Evolutionary conservation across 306 rosid species (phyloP).

Genomic region (Dryas drummondii): DNA sequence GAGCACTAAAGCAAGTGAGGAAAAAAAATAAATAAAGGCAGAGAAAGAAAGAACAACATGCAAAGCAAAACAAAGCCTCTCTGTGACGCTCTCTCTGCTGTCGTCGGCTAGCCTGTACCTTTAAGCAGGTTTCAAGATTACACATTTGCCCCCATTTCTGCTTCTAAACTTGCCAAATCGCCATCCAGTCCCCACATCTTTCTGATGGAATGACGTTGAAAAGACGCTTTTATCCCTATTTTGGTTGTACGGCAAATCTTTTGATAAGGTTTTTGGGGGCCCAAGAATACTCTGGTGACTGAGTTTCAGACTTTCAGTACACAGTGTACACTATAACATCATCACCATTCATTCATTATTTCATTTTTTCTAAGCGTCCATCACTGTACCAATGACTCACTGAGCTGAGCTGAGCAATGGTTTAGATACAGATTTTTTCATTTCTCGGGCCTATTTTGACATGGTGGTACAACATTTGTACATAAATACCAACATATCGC

Average conservation of each 20-base stretch:
- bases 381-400: background rate
- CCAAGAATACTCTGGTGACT: conserved; percentile 3
- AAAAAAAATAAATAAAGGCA: conserved; percentile 2
- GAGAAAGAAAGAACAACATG: conserved; percentile 36
- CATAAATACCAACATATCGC: no score
- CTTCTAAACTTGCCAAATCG: conserved; percentile 15
- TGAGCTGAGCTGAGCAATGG: background rate
- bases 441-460: background rate
- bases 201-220: background rate
- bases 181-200: conserved; percentile 12
- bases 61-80: conserved; percentile 39
- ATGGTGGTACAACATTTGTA: no score
- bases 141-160: conserved; percentile 22
- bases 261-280: conserved; percentile 1
- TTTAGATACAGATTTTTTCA: background rate
- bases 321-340: background rate
- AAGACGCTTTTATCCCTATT: conserved; percentile 8
- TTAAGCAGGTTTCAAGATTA: conserved; percentile 16
- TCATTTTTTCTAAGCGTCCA: background rate
- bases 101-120: conserved; percentile 29
- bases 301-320: background rate
- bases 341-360: background rate
- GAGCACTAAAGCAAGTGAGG: conserved; percentile 31
- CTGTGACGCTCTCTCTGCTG: conserved; percentile 32
- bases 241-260: conserved; percentile 25